Evolutionary conservation across 2,329 filamentous ascomycete species (phyloP).

Genomic region (Sporothrix inflata): DNA sequence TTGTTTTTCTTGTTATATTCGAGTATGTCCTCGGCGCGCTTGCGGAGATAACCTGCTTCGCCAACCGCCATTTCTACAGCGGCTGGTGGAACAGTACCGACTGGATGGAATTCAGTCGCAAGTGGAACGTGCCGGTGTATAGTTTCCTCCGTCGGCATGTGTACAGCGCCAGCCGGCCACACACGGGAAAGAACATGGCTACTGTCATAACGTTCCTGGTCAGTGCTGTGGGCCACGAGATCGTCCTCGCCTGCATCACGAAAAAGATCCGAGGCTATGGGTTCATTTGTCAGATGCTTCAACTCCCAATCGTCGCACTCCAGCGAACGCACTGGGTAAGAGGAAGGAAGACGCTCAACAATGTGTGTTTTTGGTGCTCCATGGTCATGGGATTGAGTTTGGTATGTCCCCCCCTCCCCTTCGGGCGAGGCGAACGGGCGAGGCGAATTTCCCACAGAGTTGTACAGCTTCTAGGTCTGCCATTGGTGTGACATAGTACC

Average conservation of each 20-base stretch:
- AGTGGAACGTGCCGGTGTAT: slow-evolving; percentile 98
- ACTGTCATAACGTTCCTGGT: slow-evolving; percentile 92
- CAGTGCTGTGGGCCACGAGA: slow-evolving; percentile 85
- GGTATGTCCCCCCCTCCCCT: slow-evolving; percentile 54
- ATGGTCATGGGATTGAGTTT: slow-evolving; percentile 86
- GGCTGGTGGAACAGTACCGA: slow-evolving; percentile 79
- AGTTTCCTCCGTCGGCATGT: slow-evolving; percentile 94
- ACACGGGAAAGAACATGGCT: slow-evolving; percentile 75
- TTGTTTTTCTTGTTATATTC: slow-evolving; percentile 98
- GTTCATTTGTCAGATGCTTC: slow-evolving; percentile 92
- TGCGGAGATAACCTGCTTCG: slow-evolving; percentile 91
- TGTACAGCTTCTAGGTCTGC: not conserved
- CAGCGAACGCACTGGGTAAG: slow-evolving; percentile 80
- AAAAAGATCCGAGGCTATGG: slow-evolving; percentile 96
- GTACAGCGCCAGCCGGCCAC: slow-evolving; percentile 78
- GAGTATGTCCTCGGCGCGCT: slow-evolving; percentile 95
- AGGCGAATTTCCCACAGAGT: not conserved
- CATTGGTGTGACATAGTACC: not conserved
- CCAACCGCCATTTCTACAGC: slow-evolving; percentile 89
- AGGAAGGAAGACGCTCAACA: slow-evolving; percentile 78
- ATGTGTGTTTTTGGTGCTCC: slow-evolving; percentile 86
- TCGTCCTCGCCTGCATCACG: slow-evolving; percentile 97
- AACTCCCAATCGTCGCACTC: slow-evolving; percentile 91
- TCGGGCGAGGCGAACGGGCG: too few species aligned
- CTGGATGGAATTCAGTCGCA: slow-evolving; percentile 93